Evolutionary conservation across 495 filamentous ascomycete genomes (phyloP), one percentile per base, ranked within the genome.

Genomic region (Penicillium waksmanii): DNA sequence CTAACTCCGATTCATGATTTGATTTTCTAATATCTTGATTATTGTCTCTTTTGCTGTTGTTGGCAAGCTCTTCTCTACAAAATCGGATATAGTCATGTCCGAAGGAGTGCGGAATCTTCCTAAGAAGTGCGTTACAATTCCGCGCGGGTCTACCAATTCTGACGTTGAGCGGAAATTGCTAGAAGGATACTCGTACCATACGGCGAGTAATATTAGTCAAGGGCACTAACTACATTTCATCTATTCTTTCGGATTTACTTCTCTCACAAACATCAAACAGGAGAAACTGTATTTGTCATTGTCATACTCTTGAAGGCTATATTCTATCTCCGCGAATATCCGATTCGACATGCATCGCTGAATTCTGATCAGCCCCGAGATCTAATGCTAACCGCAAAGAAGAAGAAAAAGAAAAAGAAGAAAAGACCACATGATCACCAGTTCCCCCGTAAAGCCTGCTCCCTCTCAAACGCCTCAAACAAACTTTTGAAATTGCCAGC

Each of bases 401-500:
- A 17, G 18, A 6, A 18, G 4, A 17, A 44, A 17, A 19, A 0
- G 7, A 17, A 10, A 44, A 44, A 18, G n/a, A 8, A 43, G 8
- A 10, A 19, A n/a, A 44, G 42, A 44, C 8, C n/a, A 3, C n/a
- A 18, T 6, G 17, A 47, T 65, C 58, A 67, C 56, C 63, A 43
- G 57, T 69, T 71, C 34, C 64, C 66, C 27, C 70, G 62, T 17
- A 55, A 36, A 80, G 55, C 93, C 84, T 51, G 90, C 87, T 94
- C 91, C 48, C 89, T 68, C 80, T 94, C 91, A 75, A 94, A 91
- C 1, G 91, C 91, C 74, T 94, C 89, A 68, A 94, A 95, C 55
- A 94, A 62, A 63, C 84, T 88, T 82, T 90, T 94, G 72, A 94
- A 94, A 68, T 95, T 93, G 7, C 91, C 91, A 0, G 90, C 91